Conservation (phyloP, 2,329 filamentous ascomycete genomes). For the Coniochaeta pulveracea region DNA sequence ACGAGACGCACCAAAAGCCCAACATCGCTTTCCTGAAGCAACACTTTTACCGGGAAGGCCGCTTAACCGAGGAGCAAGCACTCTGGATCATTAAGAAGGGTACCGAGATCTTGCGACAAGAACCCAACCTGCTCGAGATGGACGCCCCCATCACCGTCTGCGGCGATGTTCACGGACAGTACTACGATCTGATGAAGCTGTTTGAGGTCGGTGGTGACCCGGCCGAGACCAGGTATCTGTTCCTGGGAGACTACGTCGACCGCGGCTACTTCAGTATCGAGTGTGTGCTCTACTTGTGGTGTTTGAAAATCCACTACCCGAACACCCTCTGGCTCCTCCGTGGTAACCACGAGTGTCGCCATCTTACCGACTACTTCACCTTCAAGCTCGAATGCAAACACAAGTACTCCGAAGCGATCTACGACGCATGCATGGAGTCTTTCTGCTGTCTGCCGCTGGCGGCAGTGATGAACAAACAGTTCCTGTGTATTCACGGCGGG, state of each 20-base stretch:
- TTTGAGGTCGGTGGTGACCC: slow-evolving; percentile 98
- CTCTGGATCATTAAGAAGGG: slow-evolving; percentile 88
- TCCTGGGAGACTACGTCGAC: slow-evolving; percentile 96
- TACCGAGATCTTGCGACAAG: slow-evolving; percentile 74
- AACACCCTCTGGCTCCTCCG: slow-evolving; percentile 94
- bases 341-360: slow-evolving; percentile 96
- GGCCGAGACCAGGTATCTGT: slow-evolving; percentile 90
- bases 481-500: slow-evolving; percentile 94
- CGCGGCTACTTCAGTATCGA: slow-evolving; percentile 98
- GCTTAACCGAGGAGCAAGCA: slow-evolving; percentile 93
- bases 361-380: slow-evolving; percentile 99
- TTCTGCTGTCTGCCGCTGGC: slow-evolving; percentile 91
- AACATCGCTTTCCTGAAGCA: slow-evolving; percentile 93
- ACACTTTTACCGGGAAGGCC: slow-evolving; percentile 95
- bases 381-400: slow-evolving; percentile 99
- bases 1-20: slow-evolving; percentile 76
- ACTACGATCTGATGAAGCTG: slow-evolving; percentile 98
- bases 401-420: slow-evolving; percentile 94
- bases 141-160: slow-evolving; percentile 98
- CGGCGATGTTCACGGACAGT: slow-evolving; percentile 96
- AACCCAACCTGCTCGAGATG: slow-evolving; percentile 97
- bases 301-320: slow-evolving; percentile 97
- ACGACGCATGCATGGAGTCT: slow-evolving; percentile 96
- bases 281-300: slow-evolving; percentile 96
- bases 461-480: slow-evolving; percentile 99